Evolutionary conservation across 2,329 filamentous ascomycete genomes (phyloP).

Genomic region (Macroventuria anomochaeta): DNA sequence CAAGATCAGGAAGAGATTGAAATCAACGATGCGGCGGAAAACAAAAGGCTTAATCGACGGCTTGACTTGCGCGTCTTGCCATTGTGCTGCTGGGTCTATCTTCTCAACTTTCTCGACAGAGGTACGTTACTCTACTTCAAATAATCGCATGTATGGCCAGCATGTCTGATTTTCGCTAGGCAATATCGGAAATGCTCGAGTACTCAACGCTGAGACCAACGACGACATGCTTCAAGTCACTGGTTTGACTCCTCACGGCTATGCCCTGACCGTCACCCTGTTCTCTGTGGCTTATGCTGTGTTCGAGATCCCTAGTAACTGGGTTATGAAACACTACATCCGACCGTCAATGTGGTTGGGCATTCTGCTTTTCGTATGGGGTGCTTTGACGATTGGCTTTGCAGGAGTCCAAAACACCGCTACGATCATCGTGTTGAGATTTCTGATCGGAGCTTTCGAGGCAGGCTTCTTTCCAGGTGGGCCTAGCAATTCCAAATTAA

Average conservation of each 20-base stretch:
- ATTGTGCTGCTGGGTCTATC: slow-evolving; percentile 68
- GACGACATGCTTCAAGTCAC: slow-evolving; percentile 70
- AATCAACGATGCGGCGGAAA: slow-evolving; percentile 3
- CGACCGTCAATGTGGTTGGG: slow-evolving; percentile 51
- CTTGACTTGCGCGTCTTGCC: slow-evolving; percentile 67
- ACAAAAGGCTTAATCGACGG: slow-evolving; percentile 2
- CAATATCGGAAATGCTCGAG: slow-evolving; percentile 66
- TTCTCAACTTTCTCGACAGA: slow-evolving; percentile 66
- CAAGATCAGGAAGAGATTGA: slow-evolving; percentile 3
- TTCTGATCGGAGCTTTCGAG: slow-evolving; percentile 48
- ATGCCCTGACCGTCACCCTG: slow-evolving; percentile 36
- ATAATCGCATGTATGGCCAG: neutral
- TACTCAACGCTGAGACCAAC: slow-evolving; percentile 65
- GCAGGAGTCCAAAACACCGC: slow-evolving; percentile 52
- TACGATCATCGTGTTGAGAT: slow-evolving; percentile 51
- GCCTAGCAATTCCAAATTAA: neutral
- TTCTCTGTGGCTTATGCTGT: slow-evolving; percentile 46
- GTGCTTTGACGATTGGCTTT: slow-evolving; percentile 53
- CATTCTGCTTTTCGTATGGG: slow-evolving; percentile 57
- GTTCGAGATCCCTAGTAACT: slow-evolving; percentile 62
- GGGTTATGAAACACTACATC: slow-evolving; percentile 62
- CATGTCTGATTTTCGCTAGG: slow-evolving; percentile 49
- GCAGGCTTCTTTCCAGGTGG: slow-evolving; percentile 38
- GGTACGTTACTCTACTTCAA: neutral
- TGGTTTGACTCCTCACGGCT: slow-evolving; percentile 67